Conservation (phyloP, 1,139 yeast genomes). For the Eremothecium cymbalariae region DNA sequence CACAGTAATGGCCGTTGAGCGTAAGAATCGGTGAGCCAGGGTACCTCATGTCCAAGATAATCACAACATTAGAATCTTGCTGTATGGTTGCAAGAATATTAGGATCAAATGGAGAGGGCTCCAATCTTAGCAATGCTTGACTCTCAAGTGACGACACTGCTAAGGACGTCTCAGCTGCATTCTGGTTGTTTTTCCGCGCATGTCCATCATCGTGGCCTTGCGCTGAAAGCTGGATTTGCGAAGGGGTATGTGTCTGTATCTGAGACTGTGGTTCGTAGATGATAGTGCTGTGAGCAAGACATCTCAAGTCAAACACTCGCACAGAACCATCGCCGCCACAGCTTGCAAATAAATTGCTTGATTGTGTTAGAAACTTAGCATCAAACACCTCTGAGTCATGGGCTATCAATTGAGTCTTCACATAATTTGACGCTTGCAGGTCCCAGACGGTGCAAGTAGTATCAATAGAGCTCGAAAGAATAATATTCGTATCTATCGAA, state of each 20-base stretch:
- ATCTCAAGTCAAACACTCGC: constrained; percentile 80
- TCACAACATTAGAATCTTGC: constrained; percentile 56
- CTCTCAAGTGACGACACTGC: constrained; percentile 7
- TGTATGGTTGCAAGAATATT: constrained; percentile 81
- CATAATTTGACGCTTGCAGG: constrained; percentile 49
- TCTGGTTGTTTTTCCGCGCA: background rate
- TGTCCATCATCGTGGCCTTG: constrained; percentile 1
- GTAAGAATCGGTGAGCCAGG: constrained; percentile 75
- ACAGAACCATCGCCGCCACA: constrained; percentile 96
- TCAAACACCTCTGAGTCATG: constrained; percentile 95
- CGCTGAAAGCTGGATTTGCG: constrained; percentile 7
- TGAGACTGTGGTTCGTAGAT: constrained; percentile 57
- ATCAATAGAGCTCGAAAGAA: constrained; percentile 84
- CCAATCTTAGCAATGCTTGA: constrained; percentile 59
- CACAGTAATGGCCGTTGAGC: constrained; percentile 58
- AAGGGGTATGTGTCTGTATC: constrained; percentile 15
- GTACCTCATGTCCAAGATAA: constrained; percentile 74
- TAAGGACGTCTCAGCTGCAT: constrained; percentile 9
- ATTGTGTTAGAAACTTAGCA: constrained; percentile 71
- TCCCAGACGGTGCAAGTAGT: constrained; percentile 98
- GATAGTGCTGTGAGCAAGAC: constrained; percentile 89
- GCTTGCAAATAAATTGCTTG: constrained; percentile 76
- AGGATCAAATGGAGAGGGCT: constrained; percentile 69
- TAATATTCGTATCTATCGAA: constrained; percentile 53
- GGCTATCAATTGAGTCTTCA: constrained; percentile 89